Evolutionary conservation across 2,329 filamentous ascomycete genomes (phyloP).

Genomic region (Ophiostoma australiae): DNA sequence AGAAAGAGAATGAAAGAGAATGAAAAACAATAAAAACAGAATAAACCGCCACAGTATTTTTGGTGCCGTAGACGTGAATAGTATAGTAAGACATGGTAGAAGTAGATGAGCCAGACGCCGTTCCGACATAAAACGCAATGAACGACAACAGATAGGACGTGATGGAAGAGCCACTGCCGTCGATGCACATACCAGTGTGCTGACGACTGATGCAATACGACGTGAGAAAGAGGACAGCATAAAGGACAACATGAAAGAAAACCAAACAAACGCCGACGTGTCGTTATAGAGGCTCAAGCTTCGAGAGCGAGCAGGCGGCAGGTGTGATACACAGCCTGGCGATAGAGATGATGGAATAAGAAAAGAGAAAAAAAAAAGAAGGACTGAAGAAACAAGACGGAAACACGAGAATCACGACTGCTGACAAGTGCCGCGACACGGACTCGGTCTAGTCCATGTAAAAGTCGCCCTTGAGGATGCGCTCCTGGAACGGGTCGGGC

Average conservation of each 20-base stretch:
- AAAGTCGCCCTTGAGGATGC: conserved; percentile 95
- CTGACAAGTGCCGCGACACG: neutral
- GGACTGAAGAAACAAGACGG: neutral
- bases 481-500: conserved; percentile 92
- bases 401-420: neutral
- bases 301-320: conserved; percentile 5
- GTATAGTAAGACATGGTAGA: conserved; percentile 2
- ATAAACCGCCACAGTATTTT: neutral
- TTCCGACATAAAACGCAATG: neutral
- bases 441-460: conserved; percentile 70
- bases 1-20: neutral
- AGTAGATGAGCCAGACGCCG: neutral
- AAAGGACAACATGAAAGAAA: neutral
- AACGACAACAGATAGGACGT: neutral
- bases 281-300: conserved; percentile 15
- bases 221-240: neutral
- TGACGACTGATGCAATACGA: neutral
- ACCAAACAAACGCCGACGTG: conserved; percentile 14
- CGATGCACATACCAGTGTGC: neutral
- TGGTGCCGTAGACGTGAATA: neutral
- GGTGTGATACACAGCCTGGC: neutral
- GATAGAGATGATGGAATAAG: neutral
- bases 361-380: neutral
- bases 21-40: neutral
- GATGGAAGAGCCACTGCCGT: neutral